Evolutionary conservation across 148 eudicot species (phyloP).

Genomic region (Selenicereus undatus): DNA sequence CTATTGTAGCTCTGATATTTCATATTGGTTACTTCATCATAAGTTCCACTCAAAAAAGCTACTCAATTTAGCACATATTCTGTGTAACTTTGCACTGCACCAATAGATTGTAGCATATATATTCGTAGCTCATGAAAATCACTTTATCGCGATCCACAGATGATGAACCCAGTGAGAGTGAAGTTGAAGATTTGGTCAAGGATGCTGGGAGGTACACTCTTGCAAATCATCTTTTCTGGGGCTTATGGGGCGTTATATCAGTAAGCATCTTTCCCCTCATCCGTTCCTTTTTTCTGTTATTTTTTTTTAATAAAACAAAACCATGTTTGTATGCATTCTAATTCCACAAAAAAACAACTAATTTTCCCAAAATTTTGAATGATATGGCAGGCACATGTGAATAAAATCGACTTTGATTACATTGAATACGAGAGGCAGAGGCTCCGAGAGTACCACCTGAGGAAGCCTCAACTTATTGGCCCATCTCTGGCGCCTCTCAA

Average conservation of each 20-base stretch:
- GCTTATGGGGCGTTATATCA: slow-evolving; percentile 89
- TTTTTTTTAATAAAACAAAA: background rate
- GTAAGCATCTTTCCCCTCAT: slow-evolving; percentile 31
- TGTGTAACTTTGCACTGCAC: background rate
- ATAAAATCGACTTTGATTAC: slow-evolving; percentile 84
- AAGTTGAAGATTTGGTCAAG: slow-evolving; percentile 49
- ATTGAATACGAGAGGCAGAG: slow-evolving; percentile 88
- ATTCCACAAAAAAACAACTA: background rate
- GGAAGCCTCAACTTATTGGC: slow-evolving; percentile 42
- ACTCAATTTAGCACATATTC: slow-evolving; percentile 19
- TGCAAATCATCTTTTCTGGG: slow-evolving; percentile 93
- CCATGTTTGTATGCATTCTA: background rate
- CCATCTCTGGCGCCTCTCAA: slow-evolving; percentile 23
- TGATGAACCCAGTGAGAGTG: slow-evolving; percentile 48
- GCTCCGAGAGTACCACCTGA: slow-evolving; percentile 72
- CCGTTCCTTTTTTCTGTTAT: background rate
- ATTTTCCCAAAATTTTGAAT: background rate
- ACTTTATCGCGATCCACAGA: slow-evolving; percentile 38
- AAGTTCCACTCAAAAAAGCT: background rate
- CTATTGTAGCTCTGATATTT: background rate
- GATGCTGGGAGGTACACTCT: slow-evolving; percentile 73
- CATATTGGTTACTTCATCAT: background rate
- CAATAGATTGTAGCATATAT: background rate
- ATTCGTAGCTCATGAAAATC: background rate
- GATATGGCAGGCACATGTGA: slow-evolving; percentile 55